Percentiles rank a stretch among this genome's conserved stretches.
These are phyloP conservation scores for Nakazawaea anatomiae DNA, from an alignment of 805 yeast species.

Conservation along the genomic window DNA sequence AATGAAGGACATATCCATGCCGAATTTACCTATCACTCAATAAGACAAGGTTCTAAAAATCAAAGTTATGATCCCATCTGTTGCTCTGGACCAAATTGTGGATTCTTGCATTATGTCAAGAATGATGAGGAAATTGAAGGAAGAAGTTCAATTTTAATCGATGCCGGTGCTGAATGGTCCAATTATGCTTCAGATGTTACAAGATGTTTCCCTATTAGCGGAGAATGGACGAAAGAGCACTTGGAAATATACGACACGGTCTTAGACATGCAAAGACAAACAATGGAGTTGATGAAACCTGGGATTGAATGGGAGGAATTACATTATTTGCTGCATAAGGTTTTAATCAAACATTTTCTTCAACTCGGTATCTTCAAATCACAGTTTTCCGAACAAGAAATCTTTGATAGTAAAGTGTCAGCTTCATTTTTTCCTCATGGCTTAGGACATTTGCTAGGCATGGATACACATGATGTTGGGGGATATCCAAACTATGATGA, in stretches of 20 bases:
- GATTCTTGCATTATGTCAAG: conserved; percentile 83
- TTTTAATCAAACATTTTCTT: conserved; percentile 66
- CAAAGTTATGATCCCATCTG: conserved; percentile 94
- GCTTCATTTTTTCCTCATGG: conserved; percentile 93
- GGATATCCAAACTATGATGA: conserved; percentile 85
- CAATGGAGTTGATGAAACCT: conserved; percentile 70
- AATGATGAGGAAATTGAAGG: conserved; percentile 62
- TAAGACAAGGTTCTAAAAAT: conserved; percentile 87
- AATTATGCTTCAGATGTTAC: conserved; percentile 93
- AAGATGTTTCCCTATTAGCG: conserved; percentile 87
- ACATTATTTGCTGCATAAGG: conserved; percentile 73
- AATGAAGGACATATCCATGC: conserved; percentile 94
- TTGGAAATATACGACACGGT: conserved; percentile 77
- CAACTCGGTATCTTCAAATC: conserved; percentile 68
- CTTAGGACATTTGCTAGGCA: conserved; percentile 85
- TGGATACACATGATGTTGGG: conserved; percentile 96
- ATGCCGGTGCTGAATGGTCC: conserved; percentile 97
- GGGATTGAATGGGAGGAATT: conserved; percentile 84
- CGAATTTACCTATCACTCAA: conserved; percentile 87
- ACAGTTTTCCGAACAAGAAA: conserved; percentile 53
- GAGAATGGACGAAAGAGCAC: conserved; percentile 87
- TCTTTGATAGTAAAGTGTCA: conserved; percentile 63
- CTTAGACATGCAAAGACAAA: conserved; percentile 69
- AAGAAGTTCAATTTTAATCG: conserved; percentile 70
- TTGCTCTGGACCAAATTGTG: conserved; percentile 87